A percentile compares a stretch with the other conserved stretches of the same genome.
phyloP scores from a whole-genome alignment of 345 rosid species.

The Citrus maxima region DNA sequence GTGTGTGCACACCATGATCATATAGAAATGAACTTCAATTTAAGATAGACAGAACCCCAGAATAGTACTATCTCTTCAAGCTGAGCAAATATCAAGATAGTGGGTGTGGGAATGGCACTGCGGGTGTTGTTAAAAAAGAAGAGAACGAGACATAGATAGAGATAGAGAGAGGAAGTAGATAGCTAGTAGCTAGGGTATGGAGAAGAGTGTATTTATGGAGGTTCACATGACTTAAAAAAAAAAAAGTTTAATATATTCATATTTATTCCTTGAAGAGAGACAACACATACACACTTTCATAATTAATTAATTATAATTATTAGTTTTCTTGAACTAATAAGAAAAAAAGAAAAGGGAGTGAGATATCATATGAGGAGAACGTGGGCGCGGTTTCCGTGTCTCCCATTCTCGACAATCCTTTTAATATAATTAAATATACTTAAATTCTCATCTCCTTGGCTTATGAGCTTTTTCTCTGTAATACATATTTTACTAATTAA shows the following conservation, averaged over 20 bases:
- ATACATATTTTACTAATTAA: neutral
- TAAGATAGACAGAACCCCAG: neutral
- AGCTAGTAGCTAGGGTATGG: conserved; percentile 12
- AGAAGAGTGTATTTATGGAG: conserved; percentile 59
- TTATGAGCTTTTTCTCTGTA: conserved; percentile 50
- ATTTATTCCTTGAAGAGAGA: conserved; percentile 54
- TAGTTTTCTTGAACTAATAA: neutral
- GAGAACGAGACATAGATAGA: conserved; percentile 14
- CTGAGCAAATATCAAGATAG: conserved; percentile 24
- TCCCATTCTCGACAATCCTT: conserved; percentile 41
- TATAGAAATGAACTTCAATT: conserved; percentile 11
- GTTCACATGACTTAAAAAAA: conserved; percentile 35
- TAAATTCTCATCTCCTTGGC: conserved; percentile 56
- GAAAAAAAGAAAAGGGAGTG: conserved; percentile 19
- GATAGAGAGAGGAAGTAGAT: conserved; percentile 20
- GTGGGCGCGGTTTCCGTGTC: conserved; percentile 92
- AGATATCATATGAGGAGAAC: conserved; percentile 53
- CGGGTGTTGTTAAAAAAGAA: neutral
- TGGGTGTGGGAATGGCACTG: neutral
- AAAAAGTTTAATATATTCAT: conserved; percentile 24
- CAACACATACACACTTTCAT: neutral
- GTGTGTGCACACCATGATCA: conserved; percentile 50
- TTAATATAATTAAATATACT: conserved; percentile 29
- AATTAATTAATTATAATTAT: neutral
- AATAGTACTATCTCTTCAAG: neutral